Percentiles rank a stretch among this genome's conserved stretches.
phyloP scores from a whole-genome alignment of 2,329 filamentous ascomycete genomes.

The Pezicula carpinea region DNA sequence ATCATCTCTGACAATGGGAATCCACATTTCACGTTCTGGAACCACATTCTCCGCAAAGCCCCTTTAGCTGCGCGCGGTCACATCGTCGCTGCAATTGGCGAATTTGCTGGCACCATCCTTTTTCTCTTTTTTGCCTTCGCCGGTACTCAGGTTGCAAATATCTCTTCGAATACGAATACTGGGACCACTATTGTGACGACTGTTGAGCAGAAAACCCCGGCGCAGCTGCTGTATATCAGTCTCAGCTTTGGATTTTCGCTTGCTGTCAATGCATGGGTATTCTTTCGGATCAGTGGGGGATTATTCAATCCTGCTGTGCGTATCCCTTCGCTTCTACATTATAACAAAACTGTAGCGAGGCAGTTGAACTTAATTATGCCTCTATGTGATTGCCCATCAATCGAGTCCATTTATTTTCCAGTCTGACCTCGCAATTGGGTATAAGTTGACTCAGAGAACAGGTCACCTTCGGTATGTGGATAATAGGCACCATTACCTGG shows the following conservation, averaged over 20 bases:
- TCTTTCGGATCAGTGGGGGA: slow-evolving; percentile 46
- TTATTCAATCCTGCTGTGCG: slow-evolving; percentile 45
- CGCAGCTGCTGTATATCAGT: slow-evolving; percentile 32
- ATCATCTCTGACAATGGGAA: too few relatives aligned
- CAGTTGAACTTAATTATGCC: too few relatives aligned
- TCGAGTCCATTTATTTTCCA: background rate
- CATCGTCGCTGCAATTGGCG: slow-evolving; percentile 40
- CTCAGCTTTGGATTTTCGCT: slow-evolving; percentile 28
- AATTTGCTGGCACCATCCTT: slow-evolving; percentile 46
- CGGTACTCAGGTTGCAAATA: slow-evolving; percentile 7
- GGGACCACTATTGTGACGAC: slow-evolving; percentile 16
- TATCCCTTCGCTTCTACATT: background rate
- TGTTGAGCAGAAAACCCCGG: slow-evolving; percentile 29
- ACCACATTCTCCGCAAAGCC: too few relatives aligned
- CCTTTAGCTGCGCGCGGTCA: slow-evolving; percentile 32
- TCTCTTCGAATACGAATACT: slow-evolving; percentile 25
- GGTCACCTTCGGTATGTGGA: slow-evolving; percentile 33
- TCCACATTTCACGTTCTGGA: too few relatives aligned
- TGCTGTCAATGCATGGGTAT: slow-evolving; percentile 47
- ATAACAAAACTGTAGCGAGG: too few relatives aligned
- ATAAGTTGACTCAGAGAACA: slow-evolving; percentile 2
- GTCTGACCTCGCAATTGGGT: background rate
- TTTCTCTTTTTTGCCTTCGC: slow-evolving; percentile 25
- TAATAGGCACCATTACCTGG: slow-evolving; percentile 31
- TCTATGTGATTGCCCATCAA: background rate